phyloP scores from a whole-genome alignment of 208 protist species.

The Phytomonas serpens region DNA sequence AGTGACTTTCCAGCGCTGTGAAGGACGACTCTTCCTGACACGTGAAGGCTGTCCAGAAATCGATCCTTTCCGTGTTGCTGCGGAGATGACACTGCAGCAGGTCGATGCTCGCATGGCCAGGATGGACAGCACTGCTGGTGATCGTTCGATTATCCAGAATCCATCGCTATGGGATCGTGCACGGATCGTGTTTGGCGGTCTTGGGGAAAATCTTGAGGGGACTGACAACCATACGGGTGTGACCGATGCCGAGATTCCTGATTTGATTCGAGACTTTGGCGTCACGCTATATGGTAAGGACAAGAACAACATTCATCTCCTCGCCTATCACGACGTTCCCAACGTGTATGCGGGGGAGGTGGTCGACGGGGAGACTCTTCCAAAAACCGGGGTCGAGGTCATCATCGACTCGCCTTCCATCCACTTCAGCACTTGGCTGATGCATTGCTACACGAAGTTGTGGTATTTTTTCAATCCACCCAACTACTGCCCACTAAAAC shows the following conservation, averaged over 20 bases:
- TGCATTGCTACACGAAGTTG: conserved; percentile 74
- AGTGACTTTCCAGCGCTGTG: conserved; percentile 52
- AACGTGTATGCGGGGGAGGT: conserved; percentile 80
- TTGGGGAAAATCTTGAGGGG: conserved; percentile 21
- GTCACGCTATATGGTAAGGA: conserved; percentile 63
- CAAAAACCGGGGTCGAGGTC: conserved; percentile 67
- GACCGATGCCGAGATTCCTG: conserved; percentile 15
- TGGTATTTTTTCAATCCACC: conserved; percentile 73
- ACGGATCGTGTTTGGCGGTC: conserved; percentile 38
- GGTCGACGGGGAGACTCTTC: conserved; percentile 39
- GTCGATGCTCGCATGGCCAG: conserved; percentile 65
- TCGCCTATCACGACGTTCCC: conserved; percentile 71
- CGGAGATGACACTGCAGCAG: conserved; percentile 64
- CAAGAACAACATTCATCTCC: conserved; percentile 52
- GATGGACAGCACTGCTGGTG: conserved; percentile 43
- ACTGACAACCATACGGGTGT: conserved; percentile 12
- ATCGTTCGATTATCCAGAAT: conserved; percentile 20
- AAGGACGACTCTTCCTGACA: conserved; percentile 55
- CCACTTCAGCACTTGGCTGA: conserved; percentile 73
- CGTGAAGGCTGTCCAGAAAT: conserved; percentile 41
- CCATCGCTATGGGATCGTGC: conserved; percentile 46
- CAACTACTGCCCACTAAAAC: conserved; percentile 59
- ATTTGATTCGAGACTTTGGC: conserved; percentile 70
- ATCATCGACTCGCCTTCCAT: conserved; percentile 59
- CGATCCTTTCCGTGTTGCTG: conserved; percentile 69